These are phyloP conservation scores for Herpetomonas muscarum DNA, from an alignment of 208 protist genomes.

Conservation along the genomic window DNA sequence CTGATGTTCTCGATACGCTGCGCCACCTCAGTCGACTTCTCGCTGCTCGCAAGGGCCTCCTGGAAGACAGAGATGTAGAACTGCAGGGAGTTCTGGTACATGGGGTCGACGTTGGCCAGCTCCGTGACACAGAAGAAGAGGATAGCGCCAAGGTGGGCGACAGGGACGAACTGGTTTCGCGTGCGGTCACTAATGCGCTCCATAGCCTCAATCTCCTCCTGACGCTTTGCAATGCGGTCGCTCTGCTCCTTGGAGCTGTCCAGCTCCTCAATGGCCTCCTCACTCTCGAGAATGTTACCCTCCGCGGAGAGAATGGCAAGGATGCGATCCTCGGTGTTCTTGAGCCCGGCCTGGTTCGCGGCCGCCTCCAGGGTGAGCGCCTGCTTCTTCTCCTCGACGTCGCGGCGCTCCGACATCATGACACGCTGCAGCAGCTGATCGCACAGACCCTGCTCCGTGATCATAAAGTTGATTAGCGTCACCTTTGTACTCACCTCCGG, in stretches of 20 bases:
- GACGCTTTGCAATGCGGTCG: slow-evolving; percentile 92
- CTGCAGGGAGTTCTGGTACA: slow-evolving; percentile 97
- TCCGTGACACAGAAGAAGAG: slow-evolving; percentile 98
- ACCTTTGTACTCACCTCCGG: slow-evolving; percentile 97
- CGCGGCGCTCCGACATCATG: slow-evolving; percentile 92
- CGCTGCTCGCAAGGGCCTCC: slow-evolving; percentile 81
- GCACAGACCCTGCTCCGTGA: slow-evolving; percentile 94
- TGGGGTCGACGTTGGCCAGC: slow-evolving; percentile 94
- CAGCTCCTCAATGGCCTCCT: slow-evolving; percentile 93
- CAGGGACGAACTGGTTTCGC: slow-evolving; percentile 91
- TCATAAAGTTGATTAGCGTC: slow-evolving; percentile 97
- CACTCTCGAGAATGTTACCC: slow-evolving; percentile 94
- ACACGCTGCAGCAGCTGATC: slow-evolving; percentile 96
- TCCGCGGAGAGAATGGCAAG: slow-evolving; percentile 88
- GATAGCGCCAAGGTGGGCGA: slow-evolving; percentile 92
- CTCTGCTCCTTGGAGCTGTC: slow-evolving; percentile 94
- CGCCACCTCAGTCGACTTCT: slow-evolving; percentile 70
- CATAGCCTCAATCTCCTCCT: slow-evolving; percentile 94
- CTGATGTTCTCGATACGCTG: slow-evolving; percentile 80
- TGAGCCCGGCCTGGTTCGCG: slow-evolving; percentile 84
- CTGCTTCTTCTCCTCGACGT: slow-evolving; percentile 96
- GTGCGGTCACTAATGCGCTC: slow-evolving; percentile 96
- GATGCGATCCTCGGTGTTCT: slow-evolving; percentile 89
- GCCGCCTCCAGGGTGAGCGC: slow-evolving; percentile 91
- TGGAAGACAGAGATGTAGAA: slow-evolving; percentile 97